A percentile compares a stretch with the other conserved stretches of the same genome.
Evolutionary conservation across 2,329 filamentous ascomycete genomes (phyloP).

Genomic region (Rugonectria rugulosa): DNA sequence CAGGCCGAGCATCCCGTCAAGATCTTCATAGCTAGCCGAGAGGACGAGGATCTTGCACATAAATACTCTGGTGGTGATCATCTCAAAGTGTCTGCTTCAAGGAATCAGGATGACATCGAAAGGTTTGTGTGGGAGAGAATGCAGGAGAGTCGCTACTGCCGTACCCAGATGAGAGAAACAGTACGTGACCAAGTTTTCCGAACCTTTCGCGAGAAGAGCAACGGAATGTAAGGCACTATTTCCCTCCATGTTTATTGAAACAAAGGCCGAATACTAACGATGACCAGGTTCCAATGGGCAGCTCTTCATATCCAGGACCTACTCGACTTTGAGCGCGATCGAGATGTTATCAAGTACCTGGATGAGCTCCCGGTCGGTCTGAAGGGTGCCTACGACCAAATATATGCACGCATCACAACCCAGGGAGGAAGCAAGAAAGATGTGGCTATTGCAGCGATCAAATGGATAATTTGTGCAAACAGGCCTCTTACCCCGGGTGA

Average conservation of each 20-base stretch:
- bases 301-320: slow-evolving; percentile 25
- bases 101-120: slow-evolving; percentile 28
- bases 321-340: background rate
- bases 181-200: slow-evolving; percentile 4
- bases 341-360: slow-evolving; percentile 20
- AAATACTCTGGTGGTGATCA: slow-evolving; percentile 4
- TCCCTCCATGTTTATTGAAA: too few relatives aligned
- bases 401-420: background rate
- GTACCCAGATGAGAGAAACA: slow-evolving; percentile 3
- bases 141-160: slow-evolving; percentile 8
- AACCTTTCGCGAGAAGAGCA: slow-evolving; percentile 18
- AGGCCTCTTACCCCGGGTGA: background rate
- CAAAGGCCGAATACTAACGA: too few relatives aligned
- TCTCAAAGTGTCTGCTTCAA: slow-evolving; percentile 17
- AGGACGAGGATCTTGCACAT: slow-evolving; percentile 16
- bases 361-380: slow-evolving; percentile 13
- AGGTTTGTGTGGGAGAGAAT: slow-evolving; percentile 11
- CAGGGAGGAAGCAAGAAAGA: background rate
- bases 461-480: background rate
- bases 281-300: slow-evolving; percentile 32
- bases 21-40: slow-evolving; percentile 26
- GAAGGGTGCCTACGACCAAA: slow-evolving; percentile 18
- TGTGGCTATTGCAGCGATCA: background rate
- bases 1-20: slow-evolving; percentile 21
- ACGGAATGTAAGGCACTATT: slow-evolving; percentile 27